A percentile compares a stretch with the other conserved stretches of the same genome.
Conservation (phyloP, 2,329 filamentous ascomycete genomes). For the Neopestalotiopsis sp. region DNA sequence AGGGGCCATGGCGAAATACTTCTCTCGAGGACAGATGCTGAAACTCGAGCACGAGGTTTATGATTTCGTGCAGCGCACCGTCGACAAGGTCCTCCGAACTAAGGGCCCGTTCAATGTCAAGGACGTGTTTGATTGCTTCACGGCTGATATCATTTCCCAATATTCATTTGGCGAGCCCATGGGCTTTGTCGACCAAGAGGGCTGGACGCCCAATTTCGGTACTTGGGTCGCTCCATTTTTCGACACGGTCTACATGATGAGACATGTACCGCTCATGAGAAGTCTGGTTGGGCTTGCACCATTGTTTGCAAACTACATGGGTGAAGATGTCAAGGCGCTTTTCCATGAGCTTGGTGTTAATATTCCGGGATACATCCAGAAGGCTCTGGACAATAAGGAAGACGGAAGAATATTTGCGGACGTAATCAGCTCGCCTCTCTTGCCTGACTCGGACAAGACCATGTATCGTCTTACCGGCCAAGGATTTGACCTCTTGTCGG, state of each 20-base stretch:
- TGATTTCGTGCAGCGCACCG: neutral
- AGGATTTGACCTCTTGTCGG: conserved; percentile 43
- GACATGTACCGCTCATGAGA: conserved; percentile 26
- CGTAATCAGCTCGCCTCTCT: conserved; percentile 35
- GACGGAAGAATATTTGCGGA: conserved; percentile 34
- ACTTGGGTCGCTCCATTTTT: neutral
- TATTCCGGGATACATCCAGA: no score
- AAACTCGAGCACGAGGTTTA: conserved; percentile 36
- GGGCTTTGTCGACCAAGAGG: conserved; percentile 24
- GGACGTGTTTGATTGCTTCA: conserved; percentile 28
- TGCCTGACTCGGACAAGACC: conserved; percentile 41
- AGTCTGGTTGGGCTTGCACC: conserved; percentile 27
- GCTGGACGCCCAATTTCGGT: conserved; percentile 20
- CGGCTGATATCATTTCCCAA: conserved; percentile 28
- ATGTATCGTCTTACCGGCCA: conserved; percentile 42
- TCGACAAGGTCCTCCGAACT: neutral
- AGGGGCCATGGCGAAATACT: conserved; percentile 35
- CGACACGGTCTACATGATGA: conserved; percentile 21
- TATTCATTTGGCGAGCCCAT: conserved; percentile 30
- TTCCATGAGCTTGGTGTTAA: conserved; percentile 21
- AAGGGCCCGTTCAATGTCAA: conserved; percentile 21
- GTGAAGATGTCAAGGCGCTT: conserved; percentile 24
- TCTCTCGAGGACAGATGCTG: conserved; percentile 35
- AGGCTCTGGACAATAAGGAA: no score
- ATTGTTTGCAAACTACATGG: conserved; percentile 27